Conservation (phyloP, 768 basidiomycete species). For the Pholiota conissans region DNA sequence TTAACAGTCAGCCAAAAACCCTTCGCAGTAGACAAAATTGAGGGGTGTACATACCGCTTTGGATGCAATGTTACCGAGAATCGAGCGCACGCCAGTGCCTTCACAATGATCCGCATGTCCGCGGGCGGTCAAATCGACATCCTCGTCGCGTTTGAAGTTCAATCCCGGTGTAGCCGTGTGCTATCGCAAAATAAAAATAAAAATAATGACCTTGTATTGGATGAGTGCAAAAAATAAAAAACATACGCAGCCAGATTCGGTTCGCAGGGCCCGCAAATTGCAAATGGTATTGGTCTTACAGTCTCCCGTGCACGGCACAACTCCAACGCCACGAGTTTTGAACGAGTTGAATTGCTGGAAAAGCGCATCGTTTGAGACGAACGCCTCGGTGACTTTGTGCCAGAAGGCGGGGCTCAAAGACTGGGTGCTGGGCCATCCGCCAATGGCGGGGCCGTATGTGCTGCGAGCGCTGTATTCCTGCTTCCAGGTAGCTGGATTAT, state of each 20-base stretch:
- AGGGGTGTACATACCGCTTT: slow-evolving; percentile 11
- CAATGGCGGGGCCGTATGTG: slow-evolving; percentile 46
- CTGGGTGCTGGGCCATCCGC: slow-evolving; percentile 34
- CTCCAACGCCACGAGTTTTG: slow-evolving; percentile 18
- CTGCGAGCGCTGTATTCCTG: slow-evolving; percentile 58
- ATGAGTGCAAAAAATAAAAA: neutral
- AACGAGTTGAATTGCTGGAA: slow-evolving; percentile 44
- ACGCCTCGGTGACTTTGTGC: slow-evolving; percentile 59
- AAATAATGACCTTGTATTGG: neutral
- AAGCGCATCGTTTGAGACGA: slow-evolving; percentile 44
- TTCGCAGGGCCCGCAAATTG: slow-evolving; percentile 22
- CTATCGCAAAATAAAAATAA: neutral
- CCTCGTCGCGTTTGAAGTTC: slow-evolving; percentile 11
- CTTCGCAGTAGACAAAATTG: neutral
- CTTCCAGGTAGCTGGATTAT: slow-evolving; percentile 44
- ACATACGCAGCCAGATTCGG: slow-evolving; percentile 27
- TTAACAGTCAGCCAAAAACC: neutral
- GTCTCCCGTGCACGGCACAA: slow-evolving; percentile 18
- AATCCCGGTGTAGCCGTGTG: slow-evolving; percentile 9
- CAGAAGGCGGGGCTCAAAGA: slow-evolving; percentile 56
- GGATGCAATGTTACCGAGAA: slow-evolving; percentile 22
- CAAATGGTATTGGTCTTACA: slow-evolving; percentile 25
- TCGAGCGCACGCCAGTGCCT: slow-evolving; percentile 25
- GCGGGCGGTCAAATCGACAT: neutral
- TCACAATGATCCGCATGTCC: slow-evolving; percentile 29